phyloP scores from a whole-genome alignment of 2,329 filamentous ascomycete species.

The Cladosporium velox region DNA sequence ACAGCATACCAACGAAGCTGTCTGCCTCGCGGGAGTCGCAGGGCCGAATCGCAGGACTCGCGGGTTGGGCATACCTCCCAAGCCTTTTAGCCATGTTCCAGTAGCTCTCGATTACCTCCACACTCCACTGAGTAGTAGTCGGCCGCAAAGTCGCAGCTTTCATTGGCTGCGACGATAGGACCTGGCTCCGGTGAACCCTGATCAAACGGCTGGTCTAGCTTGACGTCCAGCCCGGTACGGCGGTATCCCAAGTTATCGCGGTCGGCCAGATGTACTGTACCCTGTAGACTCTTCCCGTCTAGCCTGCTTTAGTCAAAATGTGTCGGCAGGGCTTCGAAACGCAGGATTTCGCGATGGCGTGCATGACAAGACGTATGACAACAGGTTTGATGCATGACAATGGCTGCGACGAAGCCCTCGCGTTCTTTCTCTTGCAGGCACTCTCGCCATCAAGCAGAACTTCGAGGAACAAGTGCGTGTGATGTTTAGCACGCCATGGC shows the following conservation, averaged over 20 bases:
- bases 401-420: not conserved
- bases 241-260: not conserved
- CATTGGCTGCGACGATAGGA: not conserved
- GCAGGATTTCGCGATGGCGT: constrained; percentile 1
- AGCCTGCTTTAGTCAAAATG: constrained; percentile 3
- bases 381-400: not conserved
- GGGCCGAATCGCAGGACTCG: not conserved
- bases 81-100: constrained; percentile 5
- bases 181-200: not conserved
- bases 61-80: not conserved
- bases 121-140: not conserved
- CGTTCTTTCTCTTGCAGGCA: not conserved
- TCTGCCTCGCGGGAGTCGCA: not conserved
- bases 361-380: constrained; percentile 7
- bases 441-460: not conserved
- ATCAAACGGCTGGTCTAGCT: not conserved
- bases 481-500: constrained; percentile 28
- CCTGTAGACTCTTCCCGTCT: not conserved
- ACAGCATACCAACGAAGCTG: not conserved
- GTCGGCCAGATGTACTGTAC: not conserved
- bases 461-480: not conserved
- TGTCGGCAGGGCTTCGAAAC: not conserved
- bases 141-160: not conserved
- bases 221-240: not conserved
- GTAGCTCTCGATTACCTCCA: not conserved